Conservation (phyloP, 306 rosid species). For the Trichosanthes cucumerina region DNA sequence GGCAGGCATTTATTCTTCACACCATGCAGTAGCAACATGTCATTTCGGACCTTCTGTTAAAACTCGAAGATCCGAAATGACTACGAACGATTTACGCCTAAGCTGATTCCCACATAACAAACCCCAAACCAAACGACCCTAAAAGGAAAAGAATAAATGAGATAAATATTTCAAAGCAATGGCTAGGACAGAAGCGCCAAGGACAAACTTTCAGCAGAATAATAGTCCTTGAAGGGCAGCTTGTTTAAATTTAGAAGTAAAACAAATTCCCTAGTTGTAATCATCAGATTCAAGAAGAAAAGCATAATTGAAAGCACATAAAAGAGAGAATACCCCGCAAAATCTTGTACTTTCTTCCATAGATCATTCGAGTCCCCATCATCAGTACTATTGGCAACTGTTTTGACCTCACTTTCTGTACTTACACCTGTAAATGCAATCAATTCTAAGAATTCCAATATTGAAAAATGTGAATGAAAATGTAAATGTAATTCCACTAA, state of each 20-base stretch:
- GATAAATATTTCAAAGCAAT: not conserved
- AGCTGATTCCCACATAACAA: too few relatives aligned
- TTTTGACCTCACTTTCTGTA: constrained; percentile 33
- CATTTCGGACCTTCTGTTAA: not conserved
- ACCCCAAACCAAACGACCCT: too few relatives aligned
- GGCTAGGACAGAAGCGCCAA: not conserved
- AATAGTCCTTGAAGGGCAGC: not conserved
- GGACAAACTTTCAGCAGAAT: not conserved
- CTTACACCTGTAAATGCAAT: constrained; percentile 36
- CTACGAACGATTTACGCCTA: not conserved
- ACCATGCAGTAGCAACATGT: not conserved
- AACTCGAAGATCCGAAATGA: not conserved
- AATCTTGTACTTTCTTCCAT: constrained; percentile 57
- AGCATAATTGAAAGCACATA: not conserved
- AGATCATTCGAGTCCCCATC: constrained; percentile 45
- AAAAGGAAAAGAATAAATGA: not conserved
- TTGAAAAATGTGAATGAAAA: not conserved
- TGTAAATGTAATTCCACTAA: not conserved
- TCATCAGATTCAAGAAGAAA: not conserved
- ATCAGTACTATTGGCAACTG: constrained; percentile 35
- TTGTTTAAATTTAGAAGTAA: not conserved
- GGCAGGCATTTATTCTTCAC: not conserved
- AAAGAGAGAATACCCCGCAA: constrained; percentile 60
- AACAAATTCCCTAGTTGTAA: not conserved
- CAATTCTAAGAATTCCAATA: constrained; percentile 1